phyloP scores from a whole-genome alignment of 2,329 filamentous ascomycete species.

The Chaetomiaceae sp. region DNA sequence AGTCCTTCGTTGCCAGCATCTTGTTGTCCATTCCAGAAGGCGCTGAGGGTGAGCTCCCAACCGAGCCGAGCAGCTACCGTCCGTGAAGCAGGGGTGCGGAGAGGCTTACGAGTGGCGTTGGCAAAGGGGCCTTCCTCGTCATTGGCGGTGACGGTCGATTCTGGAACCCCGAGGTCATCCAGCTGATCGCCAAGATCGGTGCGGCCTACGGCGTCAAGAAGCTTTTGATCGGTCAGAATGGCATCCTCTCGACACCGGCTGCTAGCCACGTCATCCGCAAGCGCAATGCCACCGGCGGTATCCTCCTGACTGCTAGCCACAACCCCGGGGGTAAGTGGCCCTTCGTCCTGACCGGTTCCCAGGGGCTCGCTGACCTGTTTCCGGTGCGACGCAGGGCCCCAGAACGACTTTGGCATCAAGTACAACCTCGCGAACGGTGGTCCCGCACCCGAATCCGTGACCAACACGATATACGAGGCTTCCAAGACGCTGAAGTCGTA shows the following conservation, averaged over 20 bases:
- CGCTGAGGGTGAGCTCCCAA: constrained; percentile 58
- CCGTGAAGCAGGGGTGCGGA: not conserved
- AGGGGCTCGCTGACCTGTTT: constrained; percentile 4
- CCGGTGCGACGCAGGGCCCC: constrained; percentile 60
- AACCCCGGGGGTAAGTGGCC: constrained; percentile 79
- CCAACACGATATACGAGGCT: constrained; percentile 93
- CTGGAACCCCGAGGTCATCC: constrained; percentile 95
- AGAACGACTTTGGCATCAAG: constrained; percentile 98
- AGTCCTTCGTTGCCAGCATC: constrained; percentile 91
- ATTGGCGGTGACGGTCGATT: constrained; percentile 96
- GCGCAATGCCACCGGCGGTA: constrained; percentile 90
- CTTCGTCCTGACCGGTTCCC: not conserved
- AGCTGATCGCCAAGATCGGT: constrained; percentile 95
- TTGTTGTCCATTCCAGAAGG: constrained; percentile 95
- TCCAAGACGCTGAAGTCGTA: constrained; percentile 88
- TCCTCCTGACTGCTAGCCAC: constrained; percentile 93
- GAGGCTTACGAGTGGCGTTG: constrained; percentile 1
- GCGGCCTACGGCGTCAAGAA: constrained; percentile 98
- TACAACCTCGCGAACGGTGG: constrained; percentile 98
- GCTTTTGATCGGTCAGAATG: constrained; percentile 90
- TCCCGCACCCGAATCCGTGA: constrained; percentile 90
- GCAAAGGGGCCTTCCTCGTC: constrained; percentile 68
- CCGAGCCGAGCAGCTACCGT: not conserved
- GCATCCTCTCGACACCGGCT: constrained; percentile 93
- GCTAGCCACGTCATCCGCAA: constrained; percentile 95